Conservation (phyloP, 148 eudicot species). For the Agrostemma githago region DNA sequence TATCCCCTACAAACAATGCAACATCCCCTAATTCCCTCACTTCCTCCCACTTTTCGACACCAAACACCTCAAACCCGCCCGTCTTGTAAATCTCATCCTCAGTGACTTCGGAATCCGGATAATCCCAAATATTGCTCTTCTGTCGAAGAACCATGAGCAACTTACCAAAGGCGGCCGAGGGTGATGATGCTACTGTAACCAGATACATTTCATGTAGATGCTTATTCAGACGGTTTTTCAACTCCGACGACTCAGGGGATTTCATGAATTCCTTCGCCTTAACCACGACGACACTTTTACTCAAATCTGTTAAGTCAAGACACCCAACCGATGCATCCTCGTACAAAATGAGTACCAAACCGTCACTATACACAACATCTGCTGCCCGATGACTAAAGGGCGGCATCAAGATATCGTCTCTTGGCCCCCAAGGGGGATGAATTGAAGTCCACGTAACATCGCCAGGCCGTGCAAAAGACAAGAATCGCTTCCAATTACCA, state of each 20-base stretch:
- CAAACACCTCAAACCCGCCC: neutral
- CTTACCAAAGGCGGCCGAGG: neutral
- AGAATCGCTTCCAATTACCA: neutral
- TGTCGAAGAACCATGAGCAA: neutral
- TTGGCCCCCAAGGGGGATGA: neutral
- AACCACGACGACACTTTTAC: neutral
- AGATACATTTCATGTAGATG: neutral
- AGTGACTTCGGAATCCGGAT: neutral
- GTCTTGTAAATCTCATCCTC: neutral
- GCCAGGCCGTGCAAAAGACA: constrained; percentile 10
- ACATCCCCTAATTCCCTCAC: neutral
- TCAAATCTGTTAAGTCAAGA: neutral
- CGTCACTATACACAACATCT: neutral
- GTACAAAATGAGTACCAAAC: neutral
- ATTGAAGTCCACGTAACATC: constrained; percentile 10
- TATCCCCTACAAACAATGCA: constrained; percentile 12
- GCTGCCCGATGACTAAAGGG: neutral
- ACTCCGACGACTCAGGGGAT: neutral
- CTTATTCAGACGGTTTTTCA: neutral
- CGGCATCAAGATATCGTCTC: neutral
- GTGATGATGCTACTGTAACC: no score
- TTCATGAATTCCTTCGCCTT: neutral
- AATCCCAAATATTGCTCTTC: neutral
- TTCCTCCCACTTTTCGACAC: constrained; percentile 1
- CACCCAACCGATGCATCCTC: neutral